Evolutionary conservation across 2,329 filamentous ascomycete species (phyloP).

Genomic region (Dendryphion nanum): DNA sequence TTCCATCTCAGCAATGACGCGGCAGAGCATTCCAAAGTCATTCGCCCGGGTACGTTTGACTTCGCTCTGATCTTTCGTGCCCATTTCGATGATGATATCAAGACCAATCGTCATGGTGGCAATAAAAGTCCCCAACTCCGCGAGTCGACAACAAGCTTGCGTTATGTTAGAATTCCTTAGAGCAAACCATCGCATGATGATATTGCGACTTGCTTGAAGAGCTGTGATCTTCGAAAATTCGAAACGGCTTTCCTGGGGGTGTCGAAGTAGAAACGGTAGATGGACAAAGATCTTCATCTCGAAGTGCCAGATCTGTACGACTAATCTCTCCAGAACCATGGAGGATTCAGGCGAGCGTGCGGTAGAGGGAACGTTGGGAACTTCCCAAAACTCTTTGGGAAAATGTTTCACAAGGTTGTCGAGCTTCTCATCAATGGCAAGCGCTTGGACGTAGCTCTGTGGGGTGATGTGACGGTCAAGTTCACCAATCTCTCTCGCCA

Average conservation of each 20-base stretch:
- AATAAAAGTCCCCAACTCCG: slow-evolving; percentile 35
- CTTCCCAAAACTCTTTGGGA: slow-evolving; percentile 36
- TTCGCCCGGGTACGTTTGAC: slow-evolving; percentile 33
- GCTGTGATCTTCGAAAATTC: slow-evolving; percentile 36
- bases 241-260: slow-evolving; percentile 29
- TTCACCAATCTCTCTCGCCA: slow-evolving; percentile 25
- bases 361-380: slow-evolving; percentile 34
- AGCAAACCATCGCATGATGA: slow-evolving; percentile 38
- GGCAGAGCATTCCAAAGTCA: slow-evolving; percentile 37
- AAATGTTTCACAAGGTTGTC: slow-evolving; percentile 28
- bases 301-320: slow-evolving; percentile 38
- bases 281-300: slow-evolving; percentile 37
- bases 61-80: slow-evolving; percentile 30
- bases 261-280: slow-evolving; percentile 32
- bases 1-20: slow-evolving; percentile 36
- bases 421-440: slow-evolving; percentile 32
- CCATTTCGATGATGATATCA: slow-evolving; percentile 37
- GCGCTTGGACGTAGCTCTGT: slow-evolving; percentile 30
- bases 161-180: slow-evolving; percentile 34
- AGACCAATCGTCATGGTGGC: slow-evolving; percentile 34
- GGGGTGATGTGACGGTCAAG: slow-evolving; percentile 29
- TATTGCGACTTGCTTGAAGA: slow-evolving; percentile 33
- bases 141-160: slow-evolving; percentile 33
- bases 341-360: slow-evolving; percentile 28
- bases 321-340: slow-evolving; percentile 25